These are phyloP conservation scores for Apiotrichum brassicae DNA, from an alignment of 1,284 basidiomycete species.

Conservation along the genomic window DNA sequence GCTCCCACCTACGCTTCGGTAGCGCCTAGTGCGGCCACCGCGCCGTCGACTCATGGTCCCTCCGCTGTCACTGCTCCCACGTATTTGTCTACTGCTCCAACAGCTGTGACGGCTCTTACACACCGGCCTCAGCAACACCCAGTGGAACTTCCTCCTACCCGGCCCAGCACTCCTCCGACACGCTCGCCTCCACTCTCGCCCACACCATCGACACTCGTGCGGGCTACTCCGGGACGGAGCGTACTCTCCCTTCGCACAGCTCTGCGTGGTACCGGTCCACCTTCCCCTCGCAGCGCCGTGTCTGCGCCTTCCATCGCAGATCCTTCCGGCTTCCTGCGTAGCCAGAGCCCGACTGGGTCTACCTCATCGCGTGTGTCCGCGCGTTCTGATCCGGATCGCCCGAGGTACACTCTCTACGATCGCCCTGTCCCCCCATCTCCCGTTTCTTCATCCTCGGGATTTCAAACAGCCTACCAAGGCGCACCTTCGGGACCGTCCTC, in stretches of 20 bases:
- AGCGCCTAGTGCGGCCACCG: neutral
- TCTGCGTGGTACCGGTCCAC: neutral
- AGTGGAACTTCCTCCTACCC: conserved; percentile 1
- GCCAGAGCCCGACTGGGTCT: neutral
- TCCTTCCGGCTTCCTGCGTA: neutral
- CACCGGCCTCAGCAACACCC: neutral
- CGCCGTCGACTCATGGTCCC: neutral
- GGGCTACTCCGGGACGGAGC: neutral
- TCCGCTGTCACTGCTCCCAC: no score
- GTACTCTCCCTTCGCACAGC: neutral
- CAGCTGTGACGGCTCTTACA: neutral
- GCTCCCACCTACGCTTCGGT: neutral
- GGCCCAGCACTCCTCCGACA: neutral
- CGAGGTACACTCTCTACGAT: conserved; percentile 12
- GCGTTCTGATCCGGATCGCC: neutral
- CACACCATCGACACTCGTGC: neutral
- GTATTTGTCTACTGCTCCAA: neutral
- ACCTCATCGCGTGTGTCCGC: neutral
- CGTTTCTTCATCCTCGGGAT: neutral
- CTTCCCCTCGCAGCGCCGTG: neutral
- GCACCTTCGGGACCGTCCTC: no score
- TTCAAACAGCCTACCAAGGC: neutral
- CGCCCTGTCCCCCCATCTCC: neutral
- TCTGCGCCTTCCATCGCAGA: conserved; percentile 1
- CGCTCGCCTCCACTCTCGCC: neutral